Evolutionary conservation across 2,329 filamentous ascomycete genomes (phyloP).

Genomic region (Penicillium sp.): DNA sequence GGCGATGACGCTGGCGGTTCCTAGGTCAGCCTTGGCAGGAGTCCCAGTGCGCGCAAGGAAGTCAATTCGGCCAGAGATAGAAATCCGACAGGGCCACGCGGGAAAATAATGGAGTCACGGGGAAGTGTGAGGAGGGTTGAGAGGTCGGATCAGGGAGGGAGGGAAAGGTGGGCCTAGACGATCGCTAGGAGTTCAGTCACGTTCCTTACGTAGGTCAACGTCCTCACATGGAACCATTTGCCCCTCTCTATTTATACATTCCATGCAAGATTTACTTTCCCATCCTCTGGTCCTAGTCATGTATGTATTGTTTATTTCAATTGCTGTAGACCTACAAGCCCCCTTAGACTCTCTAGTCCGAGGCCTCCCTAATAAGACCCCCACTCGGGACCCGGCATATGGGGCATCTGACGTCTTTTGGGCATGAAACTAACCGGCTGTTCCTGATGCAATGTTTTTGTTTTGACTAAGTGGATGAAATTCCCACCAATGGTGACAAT

Average conservation of each 20-base stretch:
- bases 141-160: constrained; percentile 22
- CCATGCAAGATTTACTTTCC: too few species aligned
- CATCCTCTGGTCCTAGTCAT: too few species aligned
- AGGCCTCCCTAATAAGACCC: constrained; percentile 3
- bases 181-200: constrained; percentile 28
- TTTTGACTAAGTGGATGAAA: not conserved
- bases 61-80: constrained; percentile 1
- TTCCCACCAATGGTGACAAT: too few species aligned
- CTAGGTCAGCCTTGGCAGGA: constrained; percentile 25
- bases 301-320: too few species aligned
- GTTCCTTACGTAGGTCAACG: constrained; percentile 22
- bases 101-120: constrained; percentile 5
- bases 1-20: constrained; percentile 17
- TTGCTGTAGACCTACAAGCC: too few species aligned
- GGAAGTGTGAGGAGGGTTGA: constrained; percentile 1
- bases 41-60: constrained; percentile 9
- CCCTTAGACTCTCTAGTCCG: not conserved
- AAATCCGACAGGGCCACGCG: not conserved
- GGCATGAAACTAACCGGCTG: constrained; percentile 21
- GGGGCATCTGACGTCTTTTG: constrained; percentile 26
- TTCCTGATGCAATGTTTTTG: constrained; percentile 6
- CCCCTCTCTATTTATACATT: not conserved
- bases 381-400: constrained; percentile 20
- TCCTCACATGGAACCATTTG: not conserved
- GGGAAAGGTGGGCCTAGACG: constrained; percentile 25